Percentiles rank a stretch among this genome's conserved stretches.
phyloP scores from a whole-genome alignment of 768 basidiomycete species.

The Russula sp. region DNA sequence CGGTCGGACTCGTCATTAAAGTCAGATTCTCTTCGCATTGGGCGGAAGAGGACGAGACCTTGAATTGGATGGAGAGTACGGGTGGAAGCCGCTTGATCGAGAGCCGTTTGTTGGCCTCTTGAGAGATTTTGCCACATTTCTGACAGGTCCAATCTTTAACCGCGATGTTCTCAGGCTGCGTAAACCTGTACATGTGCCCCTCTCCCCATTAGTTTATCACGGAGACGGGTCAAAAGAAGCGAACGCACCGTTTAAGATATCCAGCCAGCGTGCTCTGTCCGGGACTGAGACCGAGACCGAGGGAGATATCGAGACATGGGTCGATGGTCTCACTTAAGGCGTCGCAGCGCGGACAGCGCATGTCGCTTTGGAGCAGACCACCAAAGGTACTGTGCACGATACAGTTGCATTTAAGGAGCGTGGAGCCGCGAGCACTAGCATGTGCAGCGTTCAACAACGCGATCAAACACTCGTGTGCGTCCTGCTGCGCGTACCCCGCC shows the following conservation, averaged over 20 bases:
- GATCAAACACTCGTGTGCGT: slow-evolving; percentile 88
- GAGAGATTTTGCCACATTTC: slow-evolving; percentile 71
- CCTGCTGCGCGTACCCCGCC: slow-evolving; percentile 91
- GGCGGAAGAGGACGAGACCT: slow-evolving; percentile 47
- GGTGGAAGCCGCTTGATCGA: slow-evolving; percentile 84
- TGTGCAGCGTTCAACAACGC: slow-evolving; percentile 86
- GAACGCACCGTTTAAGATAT: slow-evolving; percentile 66
- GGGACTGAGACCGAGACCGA: slow-evolving; percentile 78
- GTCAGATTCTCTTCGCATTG: background rate
- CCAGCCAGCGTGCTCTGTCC: slow-evolving; percentile 63
- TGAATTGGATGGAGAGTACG: slow-evolving; percentile 92
- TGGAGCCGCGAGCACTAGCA: slow-evolving; percentile 66
- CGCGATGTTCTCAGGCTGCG: slow-evolving; percentile 79
- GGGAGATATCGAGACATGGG: slow-evolving; percentile 86
- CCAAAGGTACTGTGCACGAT: slow-evolving; percentile 89
- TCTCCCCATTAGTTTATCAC: too few species aligned
- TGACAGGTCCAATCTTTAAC: slow-evolving; percentile 80
- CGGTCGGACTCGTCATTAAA: slow-evolving; percentile 2
- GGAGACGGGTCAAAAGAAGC: too few species aligned
- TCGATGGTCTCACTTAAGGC: slow-evolving; percentile 77
- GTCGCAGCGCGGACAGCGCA: slow-evolving; percentile 82
- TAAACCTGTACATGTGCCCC: slow-evolving; percentile 47
- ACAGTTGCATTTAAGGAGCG: slow-evolving; percentile 80
- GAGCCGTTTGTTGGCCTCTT: slow-evolving; percentile 82
- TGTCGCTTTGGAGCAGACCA: slow-evolving; percentile 83